These are phyloP conservation scores for Alternaria conjuncta DNA, from an alignment of 2,329 filamentous ascomycete species.

Conservation along the genomic window DNA sequence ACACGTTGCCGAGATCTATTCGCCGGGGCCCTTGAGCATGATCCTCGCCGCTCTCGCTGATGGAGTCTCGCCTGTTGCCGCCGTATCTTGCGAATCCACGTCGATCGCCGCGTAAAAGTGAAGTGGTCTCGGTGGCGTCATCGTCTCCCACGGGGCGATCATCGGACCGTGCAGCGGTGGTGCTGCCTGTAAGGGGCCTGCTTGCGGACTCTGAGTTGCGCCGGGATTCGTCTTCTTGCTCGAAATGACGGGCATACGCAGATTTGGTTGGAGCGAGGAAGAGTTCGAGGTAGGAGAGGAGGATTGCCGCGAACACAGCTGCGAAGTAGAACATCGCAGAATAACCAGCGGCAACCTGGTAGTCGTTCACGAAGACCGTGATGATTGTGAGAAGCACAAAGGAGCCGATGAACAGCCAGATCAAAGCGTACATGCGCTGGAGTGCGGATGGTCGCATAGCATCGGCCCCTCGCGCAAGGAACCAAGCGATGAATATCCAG, in stretches of 20 bases:
- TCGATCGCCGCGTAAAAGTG: conserved; percentile 59
- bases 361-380: conserved; percentile 77
- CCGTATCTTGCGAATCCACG: conserved; percentile 64
- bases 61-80: conserved; percentile 48
- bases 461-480: conserved; percentile 78
- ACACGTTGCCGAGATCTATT: conserved; percentile 49
- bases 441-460: conserved; percentile 84
- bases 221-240: conserved; percentile 18
- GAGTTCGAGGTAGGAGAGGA: conserved; percentile 80
- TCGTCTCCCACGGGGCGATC: conserved; percentile 45
- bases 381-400: conserved; percentile 76
- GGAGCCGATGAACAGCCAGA: conserved; percentile 81
- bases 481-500: conserved; percentile 84
- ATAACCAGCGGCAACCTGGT: conserved; percentile 77
- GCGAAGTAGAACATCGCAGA: conserved; percentile 81
- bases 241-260: conserved; percentile 68
- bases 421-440: conserved; percentile 77
- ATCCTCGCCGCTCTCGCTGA: conserved; percentile 43
- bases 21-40: conserved; percentile 46
- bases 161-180: conserved; percentile 37
- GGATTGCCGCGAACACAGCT: conserved; percentile 73
- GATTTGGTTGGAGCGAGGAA: conserved; percentile 74
- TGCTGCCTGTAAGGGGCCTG: conserved; percentile 44
- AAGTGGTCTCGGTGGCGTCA: conserved; percentile 62
- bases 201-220: conserved; percentile 39